Base-by-base conservation (phyloP, 2,329 filamentous ascomycete genomes). In the Fusarium luffae region DNA sequence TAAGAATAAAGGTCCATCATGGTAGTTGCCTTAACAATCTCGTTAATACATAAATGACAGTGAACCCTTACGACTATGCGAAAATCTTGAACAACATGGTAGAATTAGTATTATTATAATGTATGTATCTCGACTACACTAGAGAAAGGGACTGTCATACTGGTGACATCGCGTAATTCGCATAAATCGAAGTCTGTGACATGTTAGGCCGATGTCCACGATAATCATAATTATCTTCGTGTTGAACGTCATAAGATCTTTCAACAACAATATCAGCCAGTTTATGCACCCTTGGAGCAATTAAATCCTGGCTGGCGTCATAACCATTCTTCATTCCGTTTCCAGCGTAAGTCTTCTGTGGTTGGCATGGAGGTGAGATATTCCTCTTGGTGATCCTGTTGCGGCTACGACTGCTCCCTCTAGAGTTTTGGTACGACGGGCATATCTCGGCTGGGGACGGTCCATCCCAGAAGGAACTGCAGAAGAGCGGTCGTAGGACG, bases 401-500 rank as follows among this genome's bases (percentile, higher is more conserved):
- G 30, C 49, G 49, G 34, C 34, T n/a, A 11, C 23, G 37, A 18
- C 34, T 44, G 56, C 8, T 61, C 68, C 21, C 48, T 64, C 32
- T 48, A 41, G 16, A 52, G 1, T 5, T 25, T 12, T 59, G 43
- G 4, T 50, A 50, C 0, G 59, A 46, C 1, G 68, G 62, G 16
- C 54, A 55, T 2, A 65, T 34, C 2, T 59, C 30, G 11, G 21
- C 46, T 0, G 41, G 19, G 2, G 28, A 23, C 2, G 57, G 41
- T 0, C 27, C 37, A 0, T 60, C 54, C 69, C 69, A 74, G 21
- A 74, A 74, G 3, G 51, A 23, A 4, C 25, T 47, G 4, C 56
- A 55, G 19, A 74, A 74, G 1, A 72, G 46, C 1, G 63, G 61
- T 28, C 66, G 34, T 1, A 74, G 42, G 7, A 72, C 51, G 0